Percentiles rank a stretch among this genome's conserved stretches.
Conservation (phyloP, 129 eudicot species). For the Chrysanthemum makinoi region DNA sequence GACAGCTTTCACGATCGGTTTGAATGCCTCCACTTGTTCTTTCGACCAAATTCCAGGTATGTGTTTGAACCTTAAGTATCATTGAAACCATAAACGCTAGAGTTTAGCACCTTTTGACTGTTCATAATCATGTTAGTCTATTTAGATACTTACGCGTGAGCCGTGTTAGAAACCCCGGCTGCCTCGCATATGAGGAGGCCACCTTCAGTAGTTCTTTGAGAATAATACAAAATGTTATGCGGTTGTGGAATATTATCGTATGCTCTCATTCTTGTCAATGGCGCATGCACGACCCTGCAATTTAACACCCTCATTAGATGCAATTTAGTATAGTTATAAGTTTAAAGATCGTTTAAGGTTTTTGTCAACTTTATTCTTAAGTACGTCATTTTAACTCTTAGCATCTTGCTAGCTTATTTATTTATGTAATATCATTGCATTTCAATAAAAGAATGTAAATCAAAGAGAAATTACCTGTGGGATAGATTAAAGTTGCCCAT, state of each 20-base stretch:
- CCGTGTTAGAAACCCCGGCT: slow-evolving; percentile 39
- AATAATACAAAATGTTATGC: slow-evolving; percentile 40
- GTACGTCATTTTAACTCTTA: too few relatives aligned
- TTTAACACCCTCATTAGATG: not conserved
- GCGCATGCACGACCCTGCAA: slow-evolving; percentile 48
- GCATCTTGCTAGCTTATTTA: too few relatives aligned
- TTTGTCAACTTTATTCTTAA: too few relatives aligned
- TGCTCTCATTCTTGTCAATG: slow-evolving; percentile 43
- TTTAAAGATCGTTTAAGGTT: not conserved
- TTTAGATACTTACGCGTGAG: slow-evolving; percentile 30
- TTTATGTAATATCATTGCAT: too few relatives aligned
- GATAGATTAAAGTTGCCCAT: slow-evolving; percentile 31
- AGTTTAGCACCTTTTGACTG: not conserved
- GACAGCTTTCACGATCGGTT: slow-evolving; percentile 45
- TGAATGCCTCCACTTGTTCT: slow-evolving; percentile 49
- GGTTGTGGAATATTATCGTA: slow-evolving; percentile 45
- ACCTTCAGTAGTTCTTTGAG: slow-evolving; percentile 51
- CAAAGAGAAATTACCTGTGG: slow-evolving; percentile 26
- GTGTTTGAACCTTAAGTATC: slow-evolving; percentile 16
- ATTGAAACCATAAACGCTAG: not conserved
- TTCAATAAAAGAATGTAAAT: too few relatives aligned
- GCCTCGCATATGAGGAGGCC: slow-evolving; percentile 52
- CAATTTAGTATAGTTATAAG: not conserved
- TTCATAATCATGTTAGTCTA: not conserved
- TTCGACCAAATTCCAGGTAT: slow-evolving; percentile 46